Conservation (phyloP, 1,284 basidiomycete species). For the Austropuccinia psidii region DNA sequence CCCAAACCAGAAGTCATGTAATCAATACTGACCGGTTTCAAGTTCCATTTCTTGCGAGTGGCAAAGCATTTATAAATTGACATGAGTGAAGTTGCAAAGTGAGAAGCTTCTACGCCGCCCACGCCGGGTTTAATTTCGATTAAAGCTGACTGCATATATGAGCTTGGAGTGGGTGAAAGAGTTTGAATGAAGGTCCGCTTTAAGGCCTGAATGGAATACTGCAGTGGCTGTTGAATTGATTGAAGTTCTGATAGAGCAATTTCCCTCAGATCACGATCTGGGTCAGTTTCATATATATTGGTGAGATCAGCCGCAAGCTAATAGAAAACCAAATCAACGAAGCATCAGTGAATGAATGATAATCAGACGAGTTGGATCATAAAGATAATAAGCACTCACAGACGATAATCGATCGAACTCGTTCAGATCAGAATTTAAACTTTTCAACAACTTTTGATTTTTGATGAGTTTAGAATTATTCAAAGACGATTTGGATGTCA, state of each 20-base stretch:
- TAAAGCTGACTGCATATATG: constrained; percentile 63
- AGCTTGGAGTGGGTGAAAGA: constrained; percentile 63
- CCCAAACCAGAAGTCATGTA: constrained; percentile 50
- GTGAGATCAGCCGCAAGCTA: constrained; percentile 28
- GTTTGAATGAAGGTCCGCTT: constrained; percentile 57
- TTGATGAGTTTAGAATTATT: no score
- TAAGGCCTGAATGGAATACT: neutral
- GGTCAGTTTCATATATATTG: constrained; percentile 4
- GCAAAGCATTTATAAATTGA: constrained; percentile 76
- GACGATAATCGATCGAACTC: no score
- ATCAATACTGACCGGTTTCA: constrained; percentile 45
- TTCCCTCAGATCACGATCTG: constrained; percentile 15
- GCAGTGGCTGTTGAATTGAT: neutral
- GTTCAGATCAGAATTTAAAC: no score
- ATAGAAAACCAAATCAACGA: no score
- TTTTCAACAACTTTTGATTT: no score
- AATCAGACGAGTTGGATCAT: no score
- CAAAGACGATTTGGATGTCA: no score
- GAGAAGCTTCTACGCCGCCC: constrained; percentile 77
- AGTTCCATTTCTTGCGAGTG: constrained; percentile 50
- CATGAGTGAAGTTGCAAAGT: constrained; percentile 72
- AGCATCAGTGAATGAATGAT: no score
- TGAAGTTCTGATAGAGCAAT: constrained; percentile 6
- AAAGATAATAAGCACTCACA: no score
- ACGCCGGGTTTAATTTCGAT: constrained; percentile 88